These are phyloP conservation scores for Penicillium dipodomyicola DNA, from an alignment of 495 filamentous ascomycete species.

Conservation along the genomic window DNA sequence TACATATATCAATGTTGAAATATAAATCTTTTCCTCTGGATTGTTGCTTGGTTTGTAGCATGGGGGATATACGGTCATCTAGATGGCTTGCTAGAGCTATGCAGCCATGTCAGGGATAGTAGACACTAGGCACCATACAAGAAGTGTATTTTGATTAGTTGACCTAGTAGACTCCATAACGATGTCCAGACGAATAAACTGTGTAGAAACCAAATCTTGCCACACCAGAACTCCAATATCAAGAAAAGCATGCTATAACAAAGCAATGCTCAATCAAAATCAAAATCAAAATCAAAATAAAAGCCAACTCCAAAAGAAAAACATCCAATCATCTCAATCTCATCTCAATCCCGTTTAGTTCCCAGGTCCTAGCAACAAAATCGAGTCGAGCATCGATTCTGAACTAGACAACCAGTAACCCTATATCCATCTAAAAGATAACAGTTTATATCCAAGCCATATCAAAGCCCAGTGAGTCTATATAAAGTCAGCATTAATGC, in stretches of 20 bases:
- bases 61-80: too few species aligned
- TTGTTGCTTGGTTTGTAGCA: neutral
- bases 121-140: neutral
- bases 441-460: neutral
- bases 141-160: neutral
- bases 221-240: neutral
- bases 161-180: neutral
- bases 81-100: neutral
- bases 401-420: neutral
- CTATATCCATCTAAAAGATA: neutral
- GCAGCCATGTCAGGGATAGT: neutral
- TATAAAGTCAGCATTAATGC: constrained; percentile 4
- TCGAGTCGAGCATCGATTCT: neutral
- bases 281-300: neutral
- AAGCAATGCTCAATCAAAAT: neutral
- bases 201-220: neutral
- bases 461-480: constrained; percentile 14
- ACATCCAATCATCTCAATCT: neutral
- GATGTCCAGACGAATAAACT: neutral
- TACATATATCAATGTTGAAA: neutral
- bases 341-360: neutral
- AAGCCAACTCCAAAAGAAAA: constrained; percentile 2
- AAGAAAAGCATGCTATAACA: neutral
- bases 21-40: neutral
- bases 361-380: neutral